A percentile compares a stretch with the other conserved stretches of the same genome.
Conservation (phyloP, 2,329 filamentous ascomycete genomes). For the Ophiostoma novo-ulmi region DNA sequence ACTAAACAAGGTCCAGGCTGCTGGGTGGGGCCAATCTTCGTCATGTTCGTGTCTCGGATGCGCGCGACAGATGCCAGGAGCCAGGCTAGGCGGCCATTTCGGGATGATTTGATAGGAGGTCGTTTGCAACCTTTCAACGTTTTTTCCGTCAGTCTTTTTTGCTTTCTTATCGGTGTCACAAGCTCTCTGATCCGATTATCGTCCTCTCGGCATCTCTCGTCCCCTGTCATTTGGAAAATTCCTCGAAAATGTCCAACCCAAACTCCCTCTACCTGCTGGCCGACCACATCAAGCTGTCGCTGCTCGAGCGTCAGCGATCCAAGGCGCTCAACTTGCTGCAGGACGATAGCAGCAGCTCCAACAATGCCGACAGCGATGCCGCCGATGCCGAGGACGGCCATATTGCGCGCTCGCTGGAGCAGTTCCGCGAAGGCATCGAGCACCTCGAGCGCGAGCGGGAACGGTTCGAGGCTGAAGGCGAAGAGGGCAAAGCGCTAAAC, state of each 20-base stretch:
- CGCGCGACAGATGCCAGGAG: background rate
- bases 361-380: background rate
- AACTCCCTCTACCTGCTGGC: constrained; percentile 86
- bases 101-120: no score
- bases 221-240: background rate
- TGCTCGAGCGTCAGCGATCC: constrained; percentile 85
- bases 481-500: constrained; percentile 51
- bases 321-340: constrained; percentile 64
- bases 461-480: constrained; percentile 58
- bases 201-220: no score
- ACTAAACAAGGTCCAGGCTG: background rate
- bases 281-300: constrained; percentile 93
- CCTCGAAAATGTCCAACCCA: constrained; percentile 47
- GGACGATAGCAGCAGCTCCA: constrained; percentile 42
- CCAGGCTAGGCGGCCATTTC: background rate
- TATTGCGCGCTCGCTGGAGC: constrained; percentile 81
- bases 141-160: background rate
- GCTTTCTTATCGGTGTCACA: background rate
- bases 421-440: constrained; percentile 74
- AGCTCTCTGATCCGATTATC: background rate
- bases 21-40: background rate
- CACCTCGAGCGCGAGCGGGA: constrained; percentile 59
- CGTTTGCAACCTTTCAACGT: background rate
- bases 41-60: constrained; percentile 2
- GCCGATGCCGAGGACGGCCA: constrained; percentile 75